These are phyloP conservation scores for Casuarina glauca DNA, from an alignment of 306 rosid genomes.

Conservation along the genomic window DNA sequence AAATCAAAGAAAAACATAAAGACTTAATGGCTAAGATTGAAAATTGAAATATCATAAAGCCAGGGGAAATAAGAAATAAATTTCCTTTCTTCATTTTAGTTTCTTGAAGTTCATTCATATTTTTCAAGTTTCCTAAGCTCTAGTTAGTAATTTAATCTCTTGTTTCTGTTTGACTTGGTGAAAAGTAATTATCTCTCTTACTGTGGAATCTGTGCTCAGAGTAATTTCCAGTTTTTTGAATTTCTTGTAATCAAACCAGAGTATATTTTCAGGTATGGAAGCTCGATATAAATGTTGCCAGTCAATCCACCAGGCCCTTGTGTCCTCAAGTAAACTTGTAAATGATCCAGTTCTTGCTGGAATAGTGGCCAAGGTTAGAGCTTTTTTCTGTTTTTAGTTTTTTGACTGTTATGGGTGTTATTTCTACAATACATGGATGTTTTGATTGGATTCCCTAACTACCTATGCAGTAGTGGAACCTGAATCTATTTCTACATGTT, in stretches of 20 bases:
- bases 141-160: not conserved
- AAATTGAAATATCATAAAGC: no score
- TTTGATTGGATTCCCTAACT: not conserved
- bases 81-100: not conserved
- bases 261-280: conserved; percentile 75
- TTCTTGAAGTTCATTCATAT: no score
- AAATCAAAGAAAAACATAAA: not conserved
- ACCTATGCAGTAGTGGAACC: not conserved
- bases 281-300: conserved; percentile 79
- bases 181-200: not conserved
- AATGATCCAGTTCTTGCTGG: conserved; percentile 59
- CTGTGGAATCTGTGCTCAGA: not conserved
- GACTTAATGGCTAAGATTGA: no score
- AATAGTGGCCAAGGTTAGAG: conserved; percentile 63
- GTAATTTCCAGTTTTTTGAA: not conserved
- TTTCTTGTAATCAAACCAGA: not conserved
- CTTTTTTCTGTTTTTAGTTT: not conserved
- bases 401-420: not conserved
- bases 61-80: not conserved
- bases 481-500: not conserved
- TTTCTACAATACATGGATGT: not conserved
- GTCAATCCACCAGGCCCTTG: conserved; percentile 56
- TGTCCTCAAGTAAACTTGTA: conserved; percentile 48
- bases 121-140: not conserved
- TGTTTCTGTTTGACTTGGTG: conserved; percentile 2